A percentile compares a stretch with the other conserved stretches of the same genome.
Conservation (phyloP, 2,329 filamentous ascomycete species). For the Cercospora nicotianae region DNA sequence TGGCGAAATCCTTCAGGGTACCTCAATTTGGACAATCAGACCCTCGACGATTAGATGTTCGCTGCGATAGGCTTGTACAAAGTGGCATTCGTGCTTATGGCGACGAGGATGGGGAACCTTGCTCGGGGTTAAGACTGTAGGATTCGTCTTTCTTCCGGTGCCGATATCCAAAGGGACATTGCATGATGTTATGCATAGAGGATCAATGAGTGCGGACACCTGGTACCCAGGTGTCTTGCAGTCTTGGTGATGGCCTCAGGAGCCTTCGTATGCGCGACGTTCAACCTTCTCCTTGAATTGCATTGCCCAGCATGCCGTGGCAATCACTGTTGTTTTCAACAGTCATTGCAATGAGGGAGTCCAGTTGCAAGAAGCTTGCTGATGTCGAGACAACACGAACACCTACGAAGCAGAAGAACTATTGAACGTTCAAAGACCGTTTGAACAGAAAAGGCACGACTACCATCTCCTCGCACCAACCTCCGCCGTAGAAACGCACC, state of each 20-base stretch:
- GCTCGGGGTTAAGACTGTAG: background rate
- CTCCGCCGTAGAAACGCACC: background rate
- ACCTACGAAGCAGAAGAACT: background rate
- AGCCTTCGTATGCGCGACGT: background rate
- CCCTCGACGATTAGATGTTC: background rate
- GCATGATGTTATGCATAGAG: background rate
- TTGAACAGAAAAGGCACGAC: background rate
- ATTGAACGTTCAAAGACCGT: background rate
- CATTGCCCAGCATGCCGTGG: background rate
- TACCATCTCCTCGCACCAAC: background rate
- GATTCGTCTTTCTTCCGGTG: background rate
- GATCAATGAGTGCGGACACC: background rate
- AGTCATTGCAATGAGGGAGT: background rate
- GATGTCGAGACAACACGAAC: background rate
- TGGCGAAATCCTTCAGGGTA: background rate
- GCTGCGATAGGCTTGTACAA: background rate
- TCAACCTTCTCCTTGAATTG: background rate
- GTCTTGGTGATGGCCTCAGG: background rate
- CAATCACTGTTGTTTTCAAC: background rate
- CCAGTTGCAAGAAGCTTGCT: background rate
- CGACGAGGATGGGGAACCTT: background rate
- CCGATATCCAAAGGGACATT: background rate
- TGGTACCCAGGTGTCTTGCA: background rate
- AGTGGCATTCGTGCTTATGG: background rate
- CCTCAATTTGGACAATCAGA: background rate